Evolutionary conservation across 495 filamentous ascomycete genomes (phyloP).

Genomic region (Eremomyces bilateralis): DNA sequence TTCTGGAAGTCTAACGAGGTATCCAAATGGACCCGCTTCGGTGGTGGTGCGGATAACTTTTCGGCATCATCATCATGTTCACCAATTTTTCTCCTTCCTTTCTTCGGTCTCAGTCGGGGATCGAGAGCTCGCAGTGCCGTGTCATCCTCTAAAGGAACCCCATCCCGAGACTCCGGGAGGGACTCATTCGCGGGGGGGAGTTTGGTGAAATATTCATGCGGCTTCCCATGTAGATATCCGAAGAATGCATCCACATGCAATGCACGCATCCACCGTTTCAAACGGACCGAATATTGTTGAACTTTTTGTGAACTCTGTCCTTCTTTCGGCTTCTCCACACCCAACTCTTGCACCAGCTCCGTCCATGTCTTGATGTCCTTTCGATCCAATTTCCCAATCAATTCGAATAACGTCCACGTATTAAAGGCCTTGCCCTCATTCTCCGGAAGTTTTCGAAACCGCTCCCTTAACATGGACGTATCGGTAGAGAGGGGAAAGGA

Average conservation of each 20-base stretch:
- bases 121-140: slow-evolving; percentile 74
- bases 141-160: slow-evolving; percentile 78
- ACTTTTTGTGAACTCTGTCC: slow-evolving; percentile 92
- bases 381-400: slow-evolving; percentile 60
- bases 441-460: slow-evolving; percentile 66
- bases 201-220: slow-evolving; percentile 66
- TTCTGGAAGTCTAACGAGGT: slow-evolving; percentile 41
- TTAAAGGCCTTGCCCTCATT: slow-evolving; percentile 88
- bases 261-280: slow-evolving; percentile 97
- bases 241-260: slow-evolving; percentile 98
- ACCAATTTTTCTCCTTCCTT: slow-evolving; percentile 66
- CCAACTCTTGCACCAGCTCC: slow-evolving; percentile 67
- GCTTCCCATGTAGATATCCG: slow-evolving; percentile 64
- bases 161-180: slow-evolving; percentile 55
- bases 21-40: slow-evolving; percentile 43
- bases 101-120: slow-evolving; percentile 74
- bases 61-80: slow-evolving; percentile 37
- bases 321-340: slow-evolving; percentile 77
- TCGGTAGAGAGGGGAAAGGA: slow-evolving; percentile 17
- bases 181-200: slow-evolving; percentile 42
- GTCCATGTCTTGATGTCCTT: slow-evolving; percentile 97
- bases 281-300: slow-evolving; percentile 84
- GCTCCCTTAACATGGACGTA: slow-evolving; percentile 44
- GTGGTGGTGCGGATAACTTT: slow-evolving; percentile 20
- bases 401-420: slow-evolving; percentile 55